Percentiles rank a stretch among this genome's conserved stretches.
These are phyloP conservation scores for Sedum album DNA, from an alignment of 164 flowering plant species.

Conservation along the genomic window DNA sequence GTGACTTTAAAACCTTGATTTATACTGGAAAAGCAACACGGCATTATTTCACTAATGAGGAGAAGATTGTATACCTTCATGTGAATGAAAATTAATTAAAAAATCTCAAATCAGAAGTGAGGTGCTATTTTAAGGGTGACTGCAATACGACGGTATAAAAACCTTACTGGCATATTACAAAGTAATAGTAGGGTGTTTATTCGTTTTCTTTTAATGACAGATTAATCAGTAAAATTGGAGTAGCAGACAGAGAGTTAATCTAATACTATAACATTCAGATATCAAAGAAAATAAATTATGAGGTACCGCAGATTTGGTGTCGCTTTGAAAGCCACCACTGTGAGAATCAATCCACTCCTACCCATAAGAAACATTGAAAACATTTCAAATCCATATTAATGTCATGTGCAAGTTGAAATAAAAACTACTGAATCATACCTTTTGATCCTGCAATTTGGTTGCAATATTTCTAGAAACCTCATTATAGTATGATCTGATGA, in stretches of 20 bases:
- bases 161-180: not conserved
- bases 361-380: constrained; percentile 8
- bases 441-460: constrained; percentile 40
- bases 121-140: not conserved
- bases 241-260: too few relatives aligned
- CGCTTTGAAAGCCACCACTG: constrained; percentile 5
- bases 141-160: not conserved
- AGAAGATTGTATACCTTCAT: not conserved
- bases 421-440: constrained; percentile 26
- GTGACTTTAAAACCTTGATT: not conserved
- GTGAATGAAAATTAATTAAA: not conserved
- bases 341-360: constrained; percentile 41
- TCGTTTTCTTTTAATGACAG: not conserved
- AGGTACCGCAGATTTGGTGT: not conserved
- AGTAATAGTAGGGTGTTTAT: not conserved
- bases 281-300: not conserved
- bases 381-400: not conserved
- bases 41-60: not conserved
- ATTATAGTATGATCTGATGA: constrained; percentile 30
- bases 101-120: not conserved
- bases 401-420: not conserved
- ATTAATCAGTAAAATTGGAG: not conserved
- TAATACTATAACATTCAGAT: not conserved
- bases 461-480: constrained; percentile 35
- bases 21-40: not conserved